Evolutionary conservation across 257 asterid genomes (phyloP).

Genomic region (Leonotis leonurus): DNA sequence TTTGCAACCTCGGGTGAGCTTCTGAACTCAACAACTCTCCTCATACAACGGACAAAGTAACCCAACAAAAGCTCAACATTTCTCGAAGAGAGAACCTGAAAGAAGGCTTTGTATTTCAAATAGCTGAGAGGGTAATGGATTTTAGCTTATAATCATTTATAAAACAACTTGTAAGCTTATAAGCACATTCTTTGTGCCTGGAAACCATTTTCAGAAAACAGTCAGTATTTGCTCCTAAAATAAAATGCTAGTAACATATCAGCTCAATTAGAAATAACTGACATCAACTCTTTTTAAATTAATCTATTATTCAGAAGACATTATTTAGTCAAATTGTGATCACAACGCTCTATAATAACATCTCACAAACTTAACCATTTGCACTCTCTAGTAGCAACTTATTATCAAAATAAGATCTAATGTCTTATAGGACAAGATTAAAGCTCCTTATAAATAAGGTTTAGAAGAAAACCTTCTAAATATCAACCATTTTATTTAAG

Average conservation of each 20-base stretch:
- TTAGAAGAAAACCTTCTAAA: no score
- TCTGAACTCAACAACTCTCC: slow-evolving; percentile 27
- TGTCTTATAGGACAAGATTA: no score
- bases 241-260: neutral
- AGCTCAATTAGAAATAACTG: no score
- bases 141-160: neutral
- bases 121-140: neutral
- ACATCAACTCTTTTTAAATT: no score
- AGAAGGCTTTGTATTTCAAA: slow-evolving; percentile 11
- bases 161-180: neutral
- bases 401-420: no score
- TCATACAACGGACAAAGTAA: slow-evolving; percentile 65
- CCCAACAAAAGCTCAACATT: slow-evolving; percentile 82
- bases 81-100: slow-evolving; percentile 85
- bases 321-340: no score
- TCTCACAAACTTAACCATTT: no score
- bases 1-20: slow-evolving; percentile 21
- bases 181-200: neutral
- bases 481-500: no score
- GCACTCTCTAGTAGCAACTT: no score
- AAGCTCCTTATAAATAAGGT: no score
- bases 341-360: no score
- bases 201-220: neutral
- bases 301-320: no score
- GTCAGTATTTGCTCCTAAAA: neutral